These are phyloP conservation scores for Cyberlindnera sargentensis DNA, from an alignment of 805 yeast genomes.

Conservation along the genomic window DNA sequence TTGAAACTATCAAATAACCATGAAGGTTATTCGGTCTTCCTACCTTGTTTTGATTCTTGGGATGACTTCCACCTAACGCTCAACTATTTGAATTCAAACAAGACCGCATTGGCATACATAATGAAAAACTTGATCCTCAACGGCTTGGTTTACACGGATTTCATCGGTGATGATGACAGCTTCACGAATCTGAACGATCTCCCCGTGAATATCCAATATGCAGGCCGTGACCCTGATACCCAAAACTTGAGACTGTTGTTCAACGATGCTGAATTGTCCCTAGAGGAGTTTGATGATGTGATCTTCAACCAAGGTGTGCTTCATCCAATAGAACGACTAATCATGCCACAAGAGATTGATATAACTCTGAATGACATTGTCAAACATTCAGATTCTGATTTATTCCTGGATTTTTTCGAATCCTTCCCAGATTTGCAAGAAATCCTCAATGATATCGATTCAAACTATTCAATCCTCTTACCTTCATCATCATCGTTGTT, in stretches of 20 bases:
- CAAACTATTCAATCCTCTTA: conserved; percentile 52
- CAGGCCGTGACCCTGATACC: conserved; percentile 11
- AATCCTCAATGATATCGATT: conserved; percentile 31
- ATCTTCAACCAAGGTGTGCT: conserved; percentile 80
- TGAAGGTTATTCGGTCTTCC: conserved; percentile 64
- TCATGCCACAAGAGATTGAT: conserved; percentile 49
- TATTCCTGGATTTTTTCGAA: conserved; percentile 41
- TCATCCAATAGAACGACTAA: conserved; percentile 53
- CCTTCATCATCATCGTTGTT: conserved; percentile 58
- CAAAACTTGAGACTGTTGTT: conserved; percentile 17
- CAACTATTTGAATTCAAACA: conserved; percentile 49
- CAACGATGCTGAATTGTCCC: conserved; percentile 15
- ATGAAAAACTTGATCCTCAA: conserved; percentile 55
- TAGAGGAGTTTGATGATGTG: conserved; percentile 47
- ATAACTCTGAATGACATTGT: conserved; percentile 53
- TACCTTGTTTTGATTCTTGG: conserved; percentile 81
- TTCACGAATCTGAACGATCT: conserved; percentile 28
- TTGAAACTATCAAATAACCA: conserved; percentile 45
- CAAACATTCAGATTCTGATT: conserved; percentile 40
- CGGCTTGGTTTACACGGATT: conserved; percentile 63
- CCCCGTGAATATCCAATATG: conserved; percentile 13
- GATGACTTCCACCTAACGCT: conserved; percentile 49
- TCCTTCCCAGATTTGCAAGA: conserved; percentile 35
- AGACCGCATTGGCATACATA: conserved; percentile 41
- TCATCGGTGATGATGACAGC: conserved; percentile 24